Percentiles rank a stretch among this genome's conserved stretches.
phyloP scores from a whole-genome alignment of 2,329 filamentous ascomycete genomes.

The Blastomyces silverae region DNA sequence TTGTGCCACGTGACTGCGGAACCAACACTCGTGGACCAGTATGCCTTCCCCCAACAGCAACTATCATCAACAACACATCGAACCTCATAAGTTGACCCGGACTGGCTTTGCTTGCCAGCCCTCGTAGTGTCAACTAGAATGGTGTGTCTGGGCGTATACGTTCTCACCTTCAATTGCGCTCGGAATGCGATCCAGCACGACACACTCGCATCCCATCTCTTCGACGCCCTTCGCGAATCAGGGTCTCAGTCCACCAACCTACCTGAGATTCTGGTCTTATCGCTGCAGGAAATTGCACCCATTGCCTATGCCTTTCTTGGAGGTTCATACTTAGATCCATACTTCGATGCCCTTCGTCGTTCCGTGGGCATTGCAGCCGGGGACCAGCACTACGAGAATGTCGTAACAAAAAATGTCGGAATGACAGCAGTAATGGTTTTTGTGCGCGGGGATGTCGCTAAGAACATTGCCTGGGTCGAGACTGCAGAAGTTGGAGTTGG shows the following conservation, averaged over 20 bases:
- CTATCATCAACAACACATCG: neutral
- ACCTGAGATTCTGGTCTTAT: conserved; percentile 60
- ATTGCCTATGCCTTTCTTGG: conserved; percentile 80
- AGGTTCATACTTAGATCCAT: conserved; percentile 67
- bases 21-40: too few species aligned
- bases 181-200: conserved; percentile 62
- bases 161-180: conserved; percentile 86
- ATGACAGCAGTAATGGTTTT: conserved; percentile 90
- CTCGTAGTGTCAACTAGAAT: conserved; percentile 21
- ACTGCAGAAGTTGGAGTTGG: conserved; percentile 82
- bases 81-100: neutral
- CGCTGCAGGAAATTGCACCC: conserved; percentile 82
- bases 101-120: neutral
- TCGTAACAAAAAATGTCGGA: conserved; percentile 68
- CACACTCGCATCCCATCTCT: conserved; percentile 65
- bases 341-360: conserved; percentile 63
- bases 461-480: conserved; percentile 58
- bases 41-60: neutral
- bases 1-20: neutral
- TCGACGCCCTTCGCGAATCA: conserved; percentile 48
- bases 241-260: conserved; percentile 49
- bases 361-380: conserved; percentile 61
- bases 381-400: conserved; percentile 56
- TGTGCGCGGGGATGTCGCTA: conserved; percentile 54
- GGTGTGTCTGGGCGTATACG: conserved; percentile 60